Base-by-base conservation (phyloP, 2,329 filamentous ascomycete species). In the Tolypocladium inflatum region DNA sequence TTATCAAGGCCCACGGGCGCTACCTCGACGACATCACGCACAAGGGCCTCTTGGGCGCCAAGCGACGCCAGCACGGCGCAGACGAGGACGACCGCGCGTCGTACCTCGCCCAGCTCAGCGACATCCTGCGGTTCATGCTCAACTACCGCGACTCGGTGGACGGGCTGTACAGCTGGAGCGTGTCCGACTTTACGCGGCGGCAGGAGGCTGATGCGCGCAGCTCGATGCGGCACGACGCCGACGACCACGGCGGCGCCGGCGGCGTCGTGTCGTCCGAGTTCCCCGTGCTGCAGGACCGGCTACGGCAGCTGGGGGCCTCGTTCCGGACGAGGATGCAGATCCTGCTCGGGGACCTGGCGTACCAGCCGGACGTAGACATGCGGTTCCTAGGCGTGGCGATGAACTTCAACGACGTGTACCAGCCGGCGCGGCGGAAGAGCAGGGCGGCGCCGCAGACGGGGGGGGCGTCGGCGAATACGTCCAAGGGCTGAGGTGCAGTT, bases 331-430 rank as follows among this genome's bases (percentile, higher is more conserved):
- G 89, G 35, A 81, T 97, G 54, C 91, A 91, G 70, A 79, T 92
- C 45, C 76, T 99, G 57, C 78, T 99, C 4, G 91, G 94, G 17
- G 95, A 99, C 71, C 73, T 99, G 62, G 89, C 91, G 10, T 93
- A 95, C 74, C 93, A 97, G 73, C 88, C 91, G 1, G 94, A 99
- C 71, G 87, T 92, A 55, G 94, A 99, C 71, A 90, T 99, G 86
- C 82, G 93, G 57, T 97, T 97, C 78, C 76, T 99, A 63, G 94
- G 91, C 43, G 91, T 97, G 53, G 90, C 94, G 45, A 97, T 99
- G 91, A 99, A 97, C 74, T 99, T 97, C 74, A 99, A 99, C 73
- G 93, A 97, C 70, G 89, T 96, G 33, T 97, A 97, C 73, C 84
- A 90, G 73, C 89, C 90, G 17, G 83, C 86, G 51, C 80, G 86